phyloP scores from a whole-genome alignment of 2,329 filamentous ascomycete genomes.

The Furcasterigmium sp. region DNA sequence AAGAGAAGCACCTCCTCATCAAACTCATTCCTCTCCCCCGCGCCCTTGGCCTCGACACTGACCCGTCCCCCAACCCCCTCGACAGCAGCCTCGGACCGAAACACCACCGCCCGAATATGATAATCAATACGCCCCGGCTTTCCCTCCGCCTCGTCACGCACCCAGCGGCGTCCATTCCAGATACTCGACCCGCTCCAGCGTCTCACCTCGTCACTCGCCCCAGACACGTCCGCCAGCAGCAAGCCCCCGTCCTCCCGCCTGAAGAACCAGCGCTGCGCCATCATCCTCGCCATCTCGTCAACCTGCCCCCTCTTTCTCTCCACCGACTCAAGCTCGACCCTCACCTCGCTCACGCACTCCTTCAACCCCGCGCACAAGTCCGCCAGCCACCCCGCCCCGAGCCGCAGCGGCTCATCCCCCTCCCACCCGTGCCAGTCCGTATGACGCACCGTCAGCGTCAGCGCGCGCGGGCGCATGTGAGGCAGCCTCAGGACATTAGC shows the following conservation, averaged over 20 bases:
- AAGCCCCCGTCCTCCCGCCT: constrained; percentile 22
- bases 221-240: constrained; percentile 21
- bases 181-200: constrained; percentile 40
- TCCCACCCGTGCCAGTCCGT: constrained; percentile 45
- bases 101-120: constrained; percentile 34
- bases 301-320: constrained; percentile 38
- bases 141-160: constrained; percentile 32
- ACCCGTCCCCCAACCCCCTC: constrained; percentile 4
- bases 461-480: constrained; percentile 23
- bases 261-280: constrained; percentile 24
- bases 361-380: constrained; percentile 17
- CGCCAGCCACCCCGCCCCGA: constrained; percentile 31
- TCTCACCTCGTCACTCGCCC: constrained; percentile 18
- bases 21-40: too few relatives aligned
- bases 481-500: constrained; percentile 17
- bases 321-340: constrained; percentile 42
- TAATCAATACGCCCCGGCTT: constrained; percentile 33
- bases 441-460: constrained; percentile 43
- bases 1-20: too few relatives aligned
- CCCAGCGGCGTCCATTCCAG: constrained; percentile 30
- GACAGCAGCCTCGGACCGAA: constrained; percentile 15
- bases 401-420: constrained; percentile 23
- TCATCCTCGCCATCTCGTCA: constrained; percentile 30
- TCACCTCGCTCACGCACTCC: constrained; percentile 26
- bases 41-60: not conserved